These are phyloP conservation scores for Ligustrum vulgare DNA, from an alignment of 257 asterid genomes.

Conservation along the genomic window DNA sequence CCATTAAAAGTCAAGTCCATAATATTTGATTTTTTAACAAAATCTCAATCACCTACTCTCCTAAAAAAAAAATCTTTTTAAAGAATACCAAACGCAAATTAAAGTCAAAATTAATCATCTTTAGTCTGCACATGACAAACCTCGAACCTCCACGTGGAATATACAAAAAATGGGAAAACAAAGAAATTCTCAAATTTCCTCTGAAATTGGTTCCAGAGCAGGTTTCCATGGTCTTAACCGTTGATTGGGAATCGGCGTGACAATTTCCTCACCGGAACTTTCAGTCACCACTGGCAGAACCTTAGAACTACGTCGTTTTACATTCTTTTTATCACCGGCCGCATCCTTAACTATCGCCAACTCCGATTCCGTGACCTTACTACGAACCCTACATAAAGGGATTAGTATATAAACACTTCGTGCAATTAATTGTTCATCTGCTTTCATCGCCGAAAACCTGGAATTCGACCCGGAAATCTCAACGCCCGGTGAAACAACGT, in stretches of 20 bases:
- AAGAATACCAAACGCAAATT: no score
- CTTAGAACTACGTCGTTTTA: background rate
- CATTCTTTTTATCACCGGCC: background rate
- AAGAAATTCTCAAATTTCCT: conserved; percentile 21
- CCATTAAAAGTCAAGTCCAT: no score
- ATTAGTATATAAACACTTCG: conserved; percentile 33
- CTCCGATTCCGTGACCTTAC: conserved; percentile 39
- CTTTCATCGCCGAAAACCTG: conserved; percentile 41
- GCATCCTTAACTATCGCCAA: conserved; percentile 26
- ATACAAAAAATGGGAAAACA: background rate
- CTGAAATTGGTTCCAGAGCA: conserved; percentile 43
- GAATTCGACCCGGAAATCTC: conserved; percentile 7
- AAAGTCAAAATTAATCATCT: no score
- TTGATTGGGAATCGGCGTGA: background rate
- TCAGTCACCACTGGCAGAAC: background rate
- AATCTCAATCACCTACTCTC: no score
- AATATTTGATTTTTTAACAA: no score
- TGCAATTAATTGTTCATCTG: conserved; percentile 33
- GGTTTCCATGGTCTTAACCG: background rate
- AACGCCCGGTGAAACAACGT: conserved; percentile 26
- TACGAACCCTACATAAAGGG: conserved; percentile 30
- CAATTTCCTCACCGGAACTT: background rate
- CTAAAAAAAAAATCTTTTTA: no score
- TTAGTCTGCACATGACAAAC: no score
- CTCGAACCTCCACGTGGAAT: background rate